Percentiles rank a stretch among this genome's conserved stretches.
Evolutionary conservation across 345 rosid species (phyloP).

Genomic region (Litchi chinensis): DNA sequence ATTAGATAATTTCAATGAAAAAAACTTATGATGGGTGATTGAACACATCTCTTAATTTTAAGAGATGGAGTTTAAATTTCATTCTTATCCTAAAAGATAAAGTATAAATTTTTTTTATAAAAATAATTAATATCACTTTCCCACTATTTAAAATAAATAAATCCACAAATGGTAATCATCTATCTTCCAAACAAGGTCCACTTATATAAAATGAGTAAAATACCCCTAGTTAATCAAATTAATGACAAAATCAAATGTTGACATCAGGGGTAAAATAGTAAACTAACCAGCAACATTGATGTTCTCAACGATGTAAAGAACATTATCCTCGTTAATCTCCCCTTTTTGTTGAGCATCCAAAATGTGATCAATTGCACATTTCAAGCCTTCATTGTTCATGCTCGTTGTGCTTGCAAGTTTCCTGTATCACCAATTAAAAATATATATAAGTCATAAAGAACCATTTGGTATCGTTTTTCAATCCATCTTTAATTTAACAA

Average conservation of each 20-base stretch:
- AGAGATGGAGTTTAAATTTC: too few species aligned
- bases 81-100: too few species aligned
- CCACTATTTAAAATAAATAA: too few species aligned
- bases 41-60: too few species aligned
- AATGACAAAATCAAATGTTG: background rate
- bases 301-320: constrained; percentile 96
- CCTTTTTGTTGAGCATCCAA: constrained; percentile 89
- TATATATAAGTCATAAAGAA: background rate
- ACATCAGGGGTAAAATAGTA: background rate
- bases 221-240: background rate
- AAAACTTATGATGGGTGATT: too few species aligned
- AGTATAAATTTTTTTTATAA: too few species aligned
- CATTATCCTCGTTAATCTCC: constrained; percentile 95
- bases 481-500: too few species aligned
- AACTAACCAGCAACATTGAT: constrained; percentile 89
- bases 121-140: too few species aligned
- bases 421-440: constrained; percentile 37
- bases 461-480: background rate
- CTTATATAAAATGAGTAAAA: background rate
- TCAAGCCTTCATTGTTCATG: constrained; percentile 62
- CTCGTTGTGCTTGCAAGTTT: constrained; percentile 64
- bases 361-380: constrained; percentile 95
- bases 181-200: background rate
- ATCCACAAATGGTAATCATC: background rate
- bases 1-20: too few species aligned